These are phyloP conservation scores for Boletales sp. DNA, from an alignment of 768 basidiomycete genomes.

Conservation along the genomic window DNA sequence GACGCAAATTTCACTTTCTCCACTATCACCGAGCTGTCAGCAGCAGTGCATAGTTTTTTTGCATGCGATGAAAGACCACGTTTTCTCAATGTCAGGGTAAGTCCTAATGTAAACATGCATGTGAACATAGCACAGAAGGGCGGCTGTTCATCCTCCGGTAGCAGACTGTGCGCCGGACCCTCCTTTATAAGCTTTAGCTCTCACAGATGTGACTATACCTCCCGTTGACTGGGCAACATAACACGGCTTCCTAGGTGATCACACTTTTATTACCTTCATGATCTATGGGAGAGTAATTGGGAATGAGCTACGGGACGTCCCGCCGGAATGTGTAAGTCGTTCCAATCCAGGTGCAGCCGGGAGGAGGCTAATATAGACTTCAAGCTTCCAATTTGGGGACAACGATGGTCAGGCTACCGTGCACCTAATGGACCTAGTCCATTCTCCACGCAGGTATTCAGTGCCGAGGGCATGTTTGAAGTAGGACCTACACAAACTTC, in stretches of 20 bases:
- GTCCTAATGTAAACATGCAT: slow-evolving; percentile 10
- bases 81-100: slow-evolving; percentile 23
- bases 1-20: slow-evolving; percentile 8
- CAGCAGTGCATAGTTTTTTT: background rate
- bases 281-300: slow-evolving; percentile 29
- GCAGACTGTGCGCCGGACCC: slow-evolving; percentile 18
- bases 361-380: slow-evolving; percentile 6
- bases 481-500: slow-evolving; percentile 17
- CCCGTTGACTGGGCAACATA: slow-evolving; percentile 16
- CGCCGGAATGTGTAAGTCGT: slow-evolving; percentile 26
- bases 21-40: slow-evolving; percentile 14
- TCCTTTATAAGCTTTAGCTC: slow-evolving; percentile 26
- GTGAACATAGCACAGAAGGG: slow-evolving; percentile 17
- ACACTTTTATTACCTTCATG: slow-evolving; percentile 19
- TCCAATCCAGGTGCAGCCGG: background rate
- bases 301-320: slow-evolving; percentile 28
- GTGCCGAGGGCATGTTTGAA: slow-evolving; percentile 19
- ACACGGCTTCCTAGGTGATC: slow-evolving; percentile 10
- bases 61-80: slow-evolving; percentile 19
- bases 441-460: slow-evolving; percentile 21
- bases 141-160: slow-evolving; percentile 26
- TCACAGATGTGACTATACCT: slow-evolving; percentile 12
- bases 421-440: slow-evolving; percentile 24
- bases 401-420: slow-evolving; percentile 25
- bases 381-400: slow-evolving; percentile 33